Percentiles rank a stretch among this genome's conserved stretches.
These are phyloP conservation scores for Vaccinium vitisidaea DNA, from an alignment of 148 eudicot genomes.

Conservation along the genomic window DNA sequence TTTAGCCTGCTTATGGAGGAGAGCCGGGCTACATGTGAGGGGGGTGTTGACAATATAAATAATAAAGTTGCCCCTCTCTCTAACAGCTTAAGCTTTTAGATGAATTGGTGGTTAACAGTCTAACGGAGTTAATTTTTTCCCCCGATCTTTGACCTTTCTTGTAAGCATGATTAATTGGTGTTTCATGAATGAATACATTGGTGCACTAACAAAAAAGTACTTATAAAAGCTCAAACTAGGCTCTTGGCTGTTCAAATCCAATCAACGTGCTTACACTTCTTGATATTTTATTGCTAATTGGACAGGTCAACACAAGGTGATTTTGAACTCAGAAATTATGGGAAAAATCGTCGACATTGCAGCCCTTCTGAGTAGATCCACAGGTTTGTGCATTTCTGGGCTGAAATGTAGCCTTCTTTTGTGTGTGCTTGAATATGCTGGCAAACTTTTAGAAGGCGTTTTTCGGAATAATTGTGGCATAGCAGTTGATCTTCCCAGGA, in stretches of 20 bases:
- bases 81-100: too few species aligned
- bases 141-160: neutral
- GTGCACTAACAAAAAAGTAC: neutral
- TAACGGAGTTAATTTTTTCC: neutral
- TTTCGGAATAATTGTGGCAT: neutral
- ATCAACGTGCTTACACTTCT: neutral
- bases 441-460: neutral
- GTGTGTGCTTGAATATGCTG: neutral
- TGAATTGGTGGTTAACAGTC: too few species aligned
- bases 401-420: slow-evolving; percentile 5
- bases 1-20: too few species aligned
- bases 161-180: neutral
- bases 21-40: too few species aligned
- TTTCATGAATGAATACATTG: neutral
- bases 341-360: slow-evolving; percentile 59
- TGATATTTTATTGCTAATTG: slow-evolving; percentile 12
- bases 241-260: neutral
- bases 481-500: neutral
- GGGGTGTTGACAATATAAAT: too few species aligned
- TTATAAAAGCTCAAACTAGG: neutral
- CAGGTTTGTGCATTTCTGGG: slow-evolving; percentile 42
- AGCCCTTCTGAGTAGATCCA: slow-evolving; percentile 51
- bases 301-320: slow-evolving; percentile 52
- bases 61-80: too few species aligned
- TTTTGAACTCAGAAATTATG: slow-evolving; percentile 46